Conservation (phyloP, 305 asterid genomes). For the Fraxinus latifolia region DNA sequence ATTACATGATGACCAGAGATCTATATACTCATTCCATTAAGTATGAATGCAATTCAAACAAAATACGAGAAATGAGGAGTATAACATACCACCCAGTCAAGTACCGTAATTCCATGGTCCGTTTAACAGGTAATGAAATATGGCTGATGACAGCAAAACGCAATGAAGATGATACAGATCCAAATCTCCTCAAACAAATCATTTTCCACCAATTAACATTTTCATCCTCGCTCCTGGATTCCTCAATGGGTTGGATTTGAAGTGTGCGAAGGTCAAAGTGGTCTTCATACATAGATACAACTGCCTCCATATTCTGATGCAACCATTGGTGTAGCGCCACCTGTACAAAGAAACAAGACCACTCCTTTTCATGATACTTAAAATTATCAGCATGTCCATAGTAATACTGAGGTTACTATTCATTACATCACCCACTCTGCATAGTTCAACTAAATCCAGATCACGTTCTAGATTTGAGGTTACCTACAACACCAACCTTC, state of each 20-base stretch:
- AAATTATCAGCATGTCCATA: constrained; percentile 1
- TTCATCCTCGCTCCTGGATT: constrained; percentile 38
- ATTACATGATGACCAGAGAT: neutral
- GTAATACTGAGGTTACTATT: neutral
- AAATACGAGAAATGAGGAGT: constrained; percentile 12
- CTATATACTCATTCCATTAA: neutral
- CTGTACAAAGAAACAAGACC: constrained; percentile 37
- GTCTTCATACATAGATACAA: constrained; percentile 92
- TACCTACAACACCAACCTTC: neutral
- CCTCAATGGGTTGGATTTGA: constrained; percentile 46
- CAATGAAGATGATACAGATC: constrained; percentile 34
- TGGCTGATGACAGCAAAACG: constrained; percentile 49
- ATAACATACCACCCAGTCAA: constrained; percentile 80
- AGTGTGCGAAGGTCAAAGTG: constrained; percentile 75
- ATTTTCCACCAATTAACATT: constrained; percentile 76
- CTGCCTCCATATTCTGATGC: constrained; percentile 88
- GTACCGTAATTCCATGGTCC: constrained; percentile 87
- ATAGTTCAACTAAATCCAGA: constrained; percentile 7
- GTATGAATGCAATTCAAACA: neutral
- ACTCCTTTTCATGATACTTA: constrained; percentile 17
- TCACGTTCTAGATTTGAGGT: constrained; percentile 2
- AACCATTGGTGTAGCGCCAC: constrained; percentile 85
- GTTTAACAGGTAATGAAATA: constrained; percentile 67
- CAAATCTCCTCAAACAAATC: constrained; percentile 45
- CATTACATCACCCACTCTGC: constrained; percentile 1